A percentile compares a stretch with the other conserved stretches of the same genome.
phyloP scores from a whole-genome alignment of 2,329 filamentous ascomycete genomes.

The Immersiporthe knoxdaviesiana region DNA sequence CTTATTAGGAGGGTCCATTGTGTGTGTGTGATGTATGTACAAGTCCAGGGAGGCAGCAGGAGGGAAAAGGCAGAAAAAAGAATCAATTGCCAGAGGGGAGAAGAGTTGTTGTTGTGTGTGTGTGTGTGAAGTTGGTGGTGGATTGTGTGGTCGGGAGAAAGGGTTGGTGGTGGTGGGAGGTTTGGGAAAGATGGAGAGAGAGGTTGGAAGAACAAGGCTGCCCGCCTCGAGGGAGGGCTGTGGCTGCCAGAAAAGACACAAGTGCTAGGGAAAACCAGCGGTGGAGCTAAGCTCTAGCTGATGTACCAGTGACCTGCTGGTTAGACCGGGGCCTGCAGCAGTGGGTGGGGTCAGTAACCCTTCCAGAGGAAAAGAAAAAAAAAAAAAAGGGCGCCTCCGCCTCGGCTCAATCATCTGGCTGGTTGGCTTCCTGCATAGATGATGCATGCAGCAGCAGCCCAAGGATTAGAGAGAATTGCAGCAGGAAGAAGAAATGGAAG shows the following conservation, averaged over 20 bases:
- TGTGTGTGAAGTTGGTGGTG: neutral
- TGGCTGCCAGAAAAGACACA: conserved; percentile 14
- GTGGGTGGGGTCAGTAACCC: neutral
- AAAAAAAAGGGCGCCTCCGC: neutral
- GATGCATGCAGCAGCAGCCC: neutral
- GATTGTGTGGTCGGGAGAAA: neutral
- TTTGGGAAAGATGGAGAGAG: neutral
- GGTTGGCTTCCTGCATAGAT: neutral
- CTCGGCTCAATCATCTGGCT: neutral
- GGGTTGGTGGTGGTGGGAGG: neutral
- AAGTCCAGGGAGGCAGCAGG: neutral
- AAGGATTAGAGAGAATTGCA: neutral
- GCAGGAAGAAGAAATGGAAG: too few species aligned
- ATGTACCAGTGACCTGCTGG: conserved; percentile 1
- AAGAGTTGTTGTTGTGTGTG: neutral
- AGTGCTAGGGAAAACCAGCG: conserved; percentile 2
- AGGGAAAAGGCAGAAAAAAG: neutral
- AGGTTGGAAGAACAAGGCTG: conserved; percentile 14
- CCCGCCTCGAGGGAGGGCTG: conserved; percentile 14
- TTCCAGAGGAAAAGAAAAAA: too few species aligned
- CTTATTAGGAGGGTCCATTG: conserved; percentile 37
- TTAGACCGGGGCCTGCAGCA: conserved; percentile 4
- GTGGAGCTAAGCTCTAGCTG: neutral
- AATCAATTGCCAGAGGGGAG: neutral
- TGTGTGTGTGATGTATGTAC: neutral